Base-by-base conservation (phyloP, 1,284 basidiomycete genomes). In the Mrakiaceae sp. region DNA sequence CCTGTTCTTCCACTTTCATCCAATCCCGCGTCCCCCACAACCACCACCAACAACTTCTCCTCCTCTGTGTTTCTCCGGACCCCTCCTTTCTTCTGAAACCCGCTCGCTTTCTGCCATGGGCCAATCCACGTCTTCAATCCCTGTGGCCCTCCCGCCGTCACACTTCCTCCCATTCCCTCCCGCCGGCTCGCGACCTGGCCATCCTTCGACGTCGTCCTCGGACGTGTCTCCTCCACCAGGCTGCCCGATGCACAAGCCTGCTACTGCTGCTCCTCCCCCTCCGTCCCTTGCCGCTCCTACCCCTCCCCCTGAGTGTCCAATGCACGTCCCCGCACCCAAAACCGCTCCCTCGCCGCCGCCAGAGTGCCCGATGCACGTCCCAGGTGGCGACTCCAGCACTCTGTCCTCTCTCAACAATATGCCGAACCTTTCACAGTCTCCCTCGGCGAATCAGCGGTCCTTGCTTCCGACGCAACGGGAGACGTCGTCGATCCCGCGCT, bases 331-430 rank as follows among this genome's bases (percentile, higher is more conserved):
- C 27, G 27, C 27, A 27, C 27, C 27, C 27, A 27, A 27, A 27
- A 27, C 27, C 27, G 27, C 27, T 27, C 27, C 27, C 27, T 27
- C 27, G 27, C 27, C 27, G 27, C 27, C 27, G 27, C 27, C 27
- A 27, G 27, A 27, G 27, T 27, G 27, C 27, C 27, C 27, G 27
- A 27, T 27, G 27, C 27, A 27, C 27, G 27, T 27, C 27, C 27
- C 27, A 1, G 27, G 27, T 27, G 27, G 27, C 27, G 27, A 27
- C 27, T 27, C 27, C 11, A 67, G 70, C 51, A 57, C 74, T 5
- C 72, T 92, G 63, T 89, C 92, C 74, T 88, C 92, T 0, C 81
- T 86, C 62, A 98, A 97, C 78, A 85, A 94, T 72, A 96, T 98
- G 82, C 95, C 95, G 1, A 73, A 74, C 6, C 83, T 95, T 46